Percentiles rank a stretch among this genome's conserved stretches.
Evolutionary conservation across 129 eudicot genomes (phyloP).

Genomic region (Flaveria brownii): DNA sequence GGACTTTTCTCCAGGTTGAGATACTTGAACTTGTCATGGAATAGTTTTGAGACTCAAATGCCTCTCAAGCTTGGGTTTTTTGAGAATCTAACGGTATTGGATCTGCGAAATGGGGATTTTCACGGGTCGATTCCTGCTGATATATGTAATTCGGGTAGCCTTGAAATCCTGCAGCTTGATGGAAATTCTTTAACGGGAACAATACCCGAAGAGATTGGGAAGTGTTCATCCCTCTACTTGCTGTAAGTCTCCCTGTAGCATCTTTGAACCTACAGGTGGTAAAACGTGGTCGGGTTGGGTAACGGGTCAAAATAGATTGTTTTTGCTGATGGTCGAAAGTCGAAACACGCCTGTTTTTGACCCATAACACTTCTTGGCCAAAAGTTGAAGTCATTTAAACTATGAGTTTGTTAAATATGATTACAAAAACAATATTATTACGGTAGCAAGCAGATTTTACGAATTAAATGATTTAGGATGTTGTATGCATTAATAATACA

Average conservation of each 20-base stretch:
- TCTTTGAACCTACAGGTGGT: background rate
- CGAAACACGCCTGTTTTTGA: background rate
- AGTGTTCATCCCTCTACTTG: constrained; percentile 86
- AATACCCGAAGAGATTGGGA: constrained; percentile 75
- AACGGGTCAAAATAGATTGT: background rate
- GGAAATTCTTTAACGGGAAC: constrained; percentile 71
- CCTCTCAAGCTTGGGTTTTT: constrained; percentile 81
- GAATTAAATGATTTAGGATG: background rate
- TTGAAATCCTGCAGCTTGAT: constrained; percentile 83
- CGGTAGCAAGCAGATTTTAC: background rate
- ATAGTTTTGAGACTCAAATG: constrained; percentile 64
- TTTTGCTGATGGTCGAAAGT: background rate
- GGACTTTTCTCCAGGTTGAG: constrained; percentile 67
- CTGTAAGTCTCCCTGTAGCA: constrained; percentile 57
- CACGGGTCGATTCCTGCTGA: constrained; percentile 74
- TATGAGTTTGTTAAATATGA: background rate
- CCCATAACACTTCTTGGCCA: background rate
- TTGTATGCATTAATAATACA: background rate
- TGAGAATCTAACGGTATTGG: constrained; percentile 71
- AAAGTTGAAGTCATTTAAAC: background rate
- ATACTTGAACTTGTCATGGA: constrained; percentile 91
- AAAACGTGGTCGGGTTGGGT: background rate
- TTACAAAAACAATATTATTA: background rate
- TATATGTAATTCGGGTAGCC: constrained; percentile 75
- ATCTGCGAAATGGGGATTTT: constrained; percentile 61